Base-by-base conservation (phyloP, 1,284 basidiomycete genomes). In the Ceratobasidium sp. region DNA sequence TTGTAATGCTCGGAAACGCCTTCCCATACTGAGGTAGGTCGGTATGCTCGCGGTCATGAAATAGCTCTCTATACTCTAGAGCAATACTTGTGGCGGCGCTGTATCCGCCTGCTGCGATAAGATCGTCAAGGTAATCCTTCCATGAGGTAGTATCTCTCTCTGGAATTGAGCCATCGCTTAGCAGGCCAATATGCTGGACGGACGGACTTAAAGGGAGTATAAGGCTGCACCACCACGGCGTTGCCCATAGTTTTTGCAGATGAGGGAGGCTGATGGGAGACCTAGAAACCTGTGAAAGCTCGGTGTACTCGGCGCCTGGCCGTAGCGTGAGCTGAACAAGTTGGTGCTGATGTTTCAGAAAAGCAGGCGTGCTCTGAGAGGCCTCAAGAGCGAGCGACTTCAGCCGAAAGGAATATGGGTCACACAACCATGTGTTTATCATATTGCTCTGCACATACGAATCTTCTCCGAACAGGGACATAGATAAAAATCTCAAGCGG, bases 181-280 rank as follows among this genome's bases (percentile, higher is more conserved):
- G 20, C 1, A 66, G 39, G 9, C 63, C 63, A 42, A 66, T 42
- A 39, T 28, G 42, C 20, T 40, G 9, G 7, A 66, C 63, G 4
- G 63, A 23, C 7, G 63, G 42, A 46, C 20, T n/a, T n/a, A n/a
- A 5, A 20, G 63, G 63, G 3, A 66, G 63, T 42, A 66, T 66
- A 10, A 18, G 13, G 28, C n/a, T 42, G 3, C 28, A 26, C 63
- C 63, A 66, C 33, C 63, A 28, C 5, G 63, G 63, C 10, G 63
- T 46, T 13, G 63, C 63, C 63, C 63, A 66, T 2, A 66, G 39
- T 7, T 10, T 40, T 10, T 23, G 9, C 33, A 66, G 33, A 5
- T 23, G 20, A 18, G 63, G 63, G 2, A 66, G 13, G 15, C 20
- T 46, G 7, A 66, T 23, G 23, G 33, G 63, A 46, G 44, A 46